Evolutionary conservation across 169 alveolate species (phyloP), one percentile per base, ranked within the genome.

Genomic region (Cryptosporidium canis): DNA sequence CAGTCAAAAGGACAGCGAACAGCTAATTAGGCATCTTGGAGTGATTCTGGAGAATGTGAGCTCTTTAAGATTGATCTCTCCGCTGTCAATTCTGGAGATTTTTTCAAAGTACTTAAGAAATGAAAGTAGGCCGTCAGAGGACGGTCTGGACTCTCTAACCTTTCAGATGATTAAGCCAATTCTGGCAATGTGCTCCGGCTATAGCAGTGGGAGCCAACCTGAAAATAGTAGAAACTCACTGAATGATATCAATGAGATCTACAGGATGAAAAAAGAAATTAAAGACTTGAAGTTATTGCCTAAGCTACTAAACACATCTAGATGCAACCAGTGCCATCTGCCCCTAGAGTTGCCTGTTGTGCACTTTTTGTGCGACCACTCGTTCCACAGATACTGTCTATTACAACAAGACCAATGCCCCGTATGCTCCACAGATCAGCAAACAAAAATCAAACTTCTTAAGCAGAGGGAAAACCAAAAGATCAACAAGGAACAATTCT

Each of bases 311-410:
- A 35, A 56, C 21, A 27, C 87, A 31, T 33, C 87, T 11, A 77
- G 87, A 31, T 77, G 87, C 37, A 77, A 58, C 18, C 87, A 77
- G 21, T 77, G 87, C 11, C 87, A 77, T 39, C 37, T 77, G 24
- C 87, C 87, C 4, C 53, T 77, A 1, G 87, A 77, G 21, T 61
- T 77, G n/a, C 87, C 87, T 24, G 44, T 44, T 24, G 44, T 77
- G 24, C 87, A 77, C 21, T 77, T 77, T 58, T 63, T 77, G 11
- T 77, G 87, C 29, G 87, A 77, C 27, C 87, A 77, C 27, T 77
- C 87, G 21, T 77, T 77, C n/a, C 87, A 77, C n/a, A 77, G 71
- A 61, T 77, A 77, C 27, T 77, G 87, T 35, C 65, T 77, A 8
- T 39, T 63, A 16, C 71, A 56, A 56, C 87, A 77, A 55, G 63